These are phyloP conservation scores for Syncephalastrum racemosum DNA, from an alignment of 371 early-diverging fungal species.

Conservation along the genomic window DNA sequence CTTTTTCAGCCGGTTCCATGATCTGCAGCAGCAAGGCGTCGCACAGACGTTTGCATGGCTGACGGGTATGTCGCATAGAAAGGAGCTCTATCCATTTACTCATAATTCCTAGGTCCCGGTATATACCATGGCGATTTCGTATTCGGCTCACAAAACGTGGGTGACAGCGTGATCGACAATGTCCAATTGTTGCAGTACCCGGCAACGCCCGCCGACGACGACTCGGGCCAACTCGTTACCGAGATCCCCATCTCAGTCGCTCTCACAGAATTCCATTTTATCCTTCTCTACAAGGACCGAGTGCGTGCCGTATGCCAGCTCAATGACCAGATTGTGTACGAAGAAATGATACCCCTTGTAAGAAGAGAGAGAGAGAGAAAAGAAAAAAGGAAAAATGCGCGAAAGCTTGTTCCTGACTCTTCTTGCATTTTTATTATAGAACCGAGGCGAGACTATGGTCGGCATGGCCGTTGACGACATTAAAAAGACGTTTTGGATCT, in stretches of 20 bases:
- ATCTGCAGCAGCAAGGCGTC: constrained; percentile 64
- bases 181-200: constrained; percentile 78
- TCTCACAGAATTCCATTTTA: constrained; percentile 85
- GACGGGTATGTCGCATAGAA: constrained; percentile 45
- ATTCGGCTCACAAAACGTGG: constrained; percentile 71
- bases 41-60: constrained; percentile 79
- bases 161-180: constrained; percentile 79
- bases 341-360: constrained; percentile 74
- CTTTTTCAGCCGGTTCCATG: constrained; percentile 67
- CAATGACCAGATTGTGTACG: constrained; percentile 79
- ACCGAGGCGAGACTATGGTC: constrained; percentile 54
- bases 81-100: background rate
- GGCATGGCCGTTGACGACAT: constrained; percentile 73
- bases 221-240: constrained; percentile 33
- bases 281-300: constrained; percentile 75
- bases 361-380: background rate
- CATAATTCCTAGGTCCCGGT: constrained; percentile 58
- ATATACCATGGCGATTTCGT: constrained; percentile 81
- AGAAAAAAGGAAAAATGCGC: constrained; percentile 1
- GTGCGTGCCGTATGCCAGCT: constrained; percentile 78
- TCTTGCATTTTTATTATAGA: constrained; percentile 31
- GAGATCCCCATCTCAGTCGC: constrained; percentile 76
- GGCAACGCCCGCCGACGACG: constrained; percentile 47
- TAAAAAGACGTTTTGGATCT: constrained; percentile 89
- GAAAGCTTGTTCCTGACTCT: background rate